Evolutionary conservation across 306 rosid genomes (phyloP), one percentile per base, ranked within the genome.

Genomic region (Senna tora): DNA sequence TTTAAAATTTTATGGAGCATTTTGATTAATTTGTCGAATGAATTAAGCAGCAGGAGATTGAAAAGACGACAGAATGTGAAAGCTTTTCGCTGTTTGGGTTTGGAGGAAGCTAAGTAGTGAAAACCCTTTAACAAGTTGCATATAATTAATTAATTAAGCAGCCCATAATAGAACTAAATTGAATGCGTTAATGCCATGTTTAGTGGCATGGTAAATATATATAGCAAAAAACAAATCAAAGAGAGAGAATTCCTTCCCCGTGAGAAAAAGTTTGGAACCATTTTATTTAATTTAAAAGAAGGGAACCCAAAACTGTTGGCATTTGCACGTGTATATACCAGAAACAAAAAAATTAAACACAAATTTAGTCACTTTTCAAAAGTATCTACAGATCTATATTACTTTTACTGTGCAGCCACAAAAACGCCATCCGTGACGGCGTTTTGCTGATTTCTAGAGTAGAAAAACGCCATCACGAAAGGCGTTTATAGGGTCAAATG

Each of bases 241-340:
- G 45, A 42, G 67, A 65, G 73, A 62, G 36, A 64, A 75, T 58
- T 42, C 34, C 7, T 68, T 83, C 72, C 87, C 87, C 84, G 87
- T 83, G 86, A 75, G 79, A 61, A 78, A 63, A 53, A 53, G 20
- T 47, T 79, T 84, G 88, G 86, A 81, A 63, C 84, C 82, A 84
- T 81, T 71, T 83, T 1, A 25, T 25, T 25, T 25, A 25, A n/a
- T n/a, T n/a, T n/a, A n/a, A 67, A 62, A 81, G 68, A 67, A 67
- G 2, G 76, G 67, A 53, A 76, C 70, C 78, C 62, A 54, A 47
- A 69, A 61, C 76, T 56, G 79, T 41, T n/a, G n/a, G n/a, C n/a
- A n/a, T n/a, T n/a, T n/a, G n/a, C n/a, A n/a, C n/a, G n/a, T n/a
- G n/a, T n/a, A n/a, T n/a, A n/a, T n/a, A n/a, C n/a, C n/a, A n/a